Percentiles rank a stretch among this genome's conserved stretches.
Evolutionary conservation across 257 asterid species (phyloP).

Genomic region (Fraxinus americana): DNA sequence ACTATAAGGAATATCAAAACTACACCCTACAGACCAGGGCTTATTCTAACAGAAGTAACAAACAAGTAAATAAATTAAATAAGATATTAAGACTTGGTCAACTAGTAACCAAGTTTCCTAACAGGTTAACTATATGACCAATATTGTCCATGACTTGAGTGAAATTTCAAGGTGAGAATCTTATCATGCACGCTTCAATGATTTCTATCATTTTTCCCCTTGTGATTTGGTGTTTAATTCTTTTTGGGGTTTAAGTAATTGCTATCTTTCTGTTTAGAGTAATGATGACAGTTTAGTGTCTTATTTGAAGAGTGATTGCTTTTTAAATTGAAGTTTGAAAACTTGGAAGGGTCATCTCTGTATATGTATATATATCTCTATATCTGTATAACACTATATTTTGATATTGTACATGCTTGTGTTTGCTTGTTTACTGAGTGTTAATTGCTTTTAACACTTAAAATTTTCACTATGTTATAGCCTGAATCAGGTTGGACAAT

Average conservation of each 20-base stretch:
- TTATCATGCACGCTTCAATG: neutral
- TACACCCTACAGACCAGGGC: no score
- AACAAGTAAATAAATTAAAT: no score
- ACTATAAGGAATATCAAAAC: no score
- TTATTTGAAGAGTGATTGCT: neutral
- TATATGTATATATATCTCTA: neutral
- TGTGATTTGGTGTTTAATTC: neutral
- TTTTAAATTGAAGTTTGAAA: neutral
- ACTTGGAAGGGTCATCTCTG: neutral
- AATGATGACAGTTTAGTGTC: neutral
- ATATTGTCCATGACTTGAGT: conserved; percentile 30
- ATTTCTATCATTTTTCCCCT: neutral
- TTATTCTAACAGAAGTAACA: no score
- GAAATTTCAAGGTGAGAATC: conserved; percentile 44
- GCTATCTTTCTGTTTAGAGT: neutral
- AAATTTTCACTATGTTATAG: conserved; percentile 28
- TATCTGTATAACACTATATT: neutral
- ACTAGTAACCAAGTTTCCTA: no score
- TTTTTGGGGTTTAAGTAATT: neutral
- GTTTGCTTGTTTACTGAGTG: neutral
- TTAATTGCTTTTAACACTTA: conserved; percentile 12
- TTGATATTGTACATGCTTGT: neutral
- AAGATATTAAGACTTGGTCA: no score
- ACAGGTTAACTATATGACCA: conserved; percentile 52
- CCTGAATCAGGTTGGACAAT: conserved; percentile 35